Percentiles rank a stretch among this genome's conserved stretches.
phyloP scores from a whole-genome alignment of 2,329 filamentous ascomycete species.

The Colletotrichum cordylinicola region DNA sequence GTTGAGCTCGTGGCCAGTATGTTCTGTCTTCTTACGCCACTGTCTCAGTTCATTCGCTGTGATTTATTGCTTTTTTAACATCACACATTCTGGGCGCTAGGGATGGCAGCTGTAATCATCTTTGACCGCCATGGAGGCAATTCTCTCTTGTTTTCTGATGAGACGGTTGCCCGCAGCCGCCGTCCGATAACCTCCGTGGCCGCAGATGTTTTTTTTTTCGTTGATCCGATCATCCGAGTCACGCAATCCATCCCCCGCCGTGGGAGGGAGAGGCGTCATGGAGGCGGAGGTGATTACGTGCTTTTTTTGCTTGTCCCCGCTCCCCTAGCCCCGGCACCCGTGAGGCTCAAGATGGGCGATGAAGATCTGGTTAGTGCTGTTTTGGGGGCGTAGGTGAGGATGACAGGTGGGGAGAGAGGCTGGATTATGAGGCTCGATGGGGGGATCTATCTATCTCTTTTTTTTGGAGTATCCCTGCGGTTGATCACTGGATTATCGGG shows the following conservation, averaged over 20 bases:
- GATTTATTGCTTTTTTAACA: background rate
- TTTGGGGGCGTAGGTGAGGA: background rate
- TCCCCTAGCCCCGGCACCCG: background rate
- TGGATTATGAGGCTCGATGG: background rate
- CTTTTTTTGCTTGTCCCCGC: background rate
- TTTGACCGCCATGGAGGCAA: conserved; percentile 16
- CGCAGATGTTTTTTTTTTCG: background rate
- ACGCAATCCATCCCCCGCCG: background rate
- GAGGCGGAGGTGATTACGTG: background rate
- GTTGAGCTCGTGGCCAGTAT: conserved; percentile 8
- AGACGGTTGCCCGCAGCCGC: background rate
- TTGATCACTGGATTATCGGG: background rate
- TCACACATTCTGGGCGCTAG: background rate
- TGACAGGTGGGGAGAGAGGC: background rate
- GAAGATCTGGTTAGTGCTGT: background rate
- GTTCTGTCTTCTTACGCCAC: background rate
- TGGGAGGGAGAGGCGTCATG: background rate
- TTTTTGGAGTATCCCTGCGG: background rate
- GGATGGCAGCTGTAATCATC: background rate
- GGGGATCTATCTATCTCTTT: background rate
- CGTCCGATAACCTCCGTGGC: background rate
- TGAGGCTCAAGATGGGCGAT: background rate
- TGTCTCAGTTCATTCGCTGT: background rate
- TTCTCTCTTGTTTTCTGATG: background rate
- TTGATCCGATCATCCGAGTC: background rate